Conservation (phyloP, 768 basidiomycete species). For the Boletus speciosus region DNA sequence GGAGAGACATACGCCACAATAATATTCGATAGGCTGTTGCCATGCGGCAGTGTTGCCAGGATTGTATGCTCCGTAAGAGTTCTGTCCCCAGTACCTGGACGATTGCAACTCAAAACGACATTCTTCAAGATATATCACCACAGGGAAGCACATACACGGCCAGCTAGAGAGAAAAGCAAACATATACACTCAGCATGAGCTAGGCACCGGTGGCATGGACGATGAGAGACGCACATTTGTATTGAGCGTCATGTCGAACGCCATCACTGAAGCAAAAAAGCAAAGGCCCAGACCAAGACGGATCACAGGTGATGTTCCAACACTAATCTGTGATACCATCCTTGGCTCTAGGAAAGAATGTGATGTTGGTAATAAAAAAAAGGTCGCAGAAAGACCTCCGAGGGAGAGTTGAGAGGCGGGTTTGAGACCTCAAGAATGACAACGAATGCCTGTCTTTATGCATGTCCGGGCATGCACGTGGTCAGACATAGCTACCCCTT, state of each 20-base stretch:
- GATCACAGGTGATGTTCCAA: constrained; percentile 4
- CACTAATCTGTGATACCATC: constrained; percentile 8
- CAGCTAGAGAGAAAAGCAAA: constrained; percentile 11
- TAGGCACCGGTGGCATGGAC: not conserved
- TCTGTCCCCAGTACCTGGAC: constrained; percentile 36
- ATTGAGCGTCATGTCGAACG: constrained; percentile 25
- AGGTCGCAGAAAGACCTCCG: not conserved
- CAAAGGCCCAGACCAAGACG: constrained; percentile 13
- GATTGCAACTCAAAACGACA: not conserved
- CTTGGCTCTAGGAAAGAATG: not conserved
- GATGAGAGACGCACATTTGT: constrained; percentile 21
- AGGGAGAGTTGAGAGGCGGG: not conserved
- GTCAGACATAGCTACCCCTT: constrained; percentile 7
- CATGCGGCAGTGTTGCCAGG: constrained; percentile 19
- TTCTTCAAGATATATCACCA: not conserved
- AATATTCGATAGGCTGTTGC: constrained; percentile 33
- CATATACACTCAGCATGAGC: not conserved
- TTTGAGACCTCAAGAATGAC: not conserved
- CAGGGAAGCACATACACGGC: constrained; percentile 19
- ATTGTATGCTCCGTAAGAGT: constrained; percentile 33
- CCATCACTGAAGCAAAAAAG: constrained; percentile 13
- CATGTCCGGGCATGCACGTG: constrained; percentile 10
- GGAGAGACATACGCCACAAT: constrained; percentile 25
- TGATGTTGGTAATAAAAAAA: not conserved
- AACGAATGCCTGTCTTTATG: constrained; percentile 11